Percentiles rank a stretch among this genome's conserved stretches.
Evolutionary conservation across 1,284 basidiomycete genomes (phyloP).

Genomic region (Apiotrichum akiyoshidainum): DNA sequence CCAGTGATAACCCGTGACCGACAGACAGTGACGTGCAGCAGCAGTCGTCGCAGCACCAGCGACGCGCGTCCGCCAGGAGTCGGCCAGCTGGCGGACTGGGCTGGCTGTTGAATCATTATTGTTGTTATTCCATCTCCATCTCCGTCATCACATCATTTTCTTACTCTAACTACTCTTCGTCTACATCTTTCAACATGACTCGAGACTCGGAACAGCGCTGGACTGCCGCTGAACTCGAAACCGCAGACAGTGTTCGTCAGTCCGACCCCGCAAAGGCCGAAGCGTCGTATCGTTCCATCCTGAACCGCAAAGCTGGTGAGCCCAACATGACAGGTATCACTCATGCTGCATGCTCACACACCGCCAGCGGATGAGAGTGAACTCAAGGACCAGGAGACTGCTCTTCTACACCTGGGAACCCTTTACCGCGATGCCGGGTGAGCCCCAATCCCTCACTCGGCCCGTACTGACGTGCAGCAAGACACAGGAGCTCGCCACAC

Average conservation of each 20-base stretch:
- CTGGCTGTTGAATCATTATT: background rate
- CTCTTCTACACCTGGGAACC: constrained; percentile 80
- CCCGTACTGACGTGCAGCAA: constrained; percentile 57
- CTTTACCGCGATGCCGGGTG: constrained; percentile 83
- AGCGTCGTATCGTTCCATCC: constrained; percentile 36
- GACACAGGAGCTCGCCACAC: constrained; percentile 76
- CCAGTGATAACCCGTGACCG: no score
- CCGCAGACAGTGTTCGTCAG: constrained; percentile 29
- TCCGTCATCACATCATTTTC: background rate
- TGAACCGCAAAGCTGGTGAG: constrained; percentile 39
- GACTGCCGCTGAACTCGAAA: constrained; percentile 25
- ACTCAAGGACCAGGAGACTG: constrained; percentile 77
- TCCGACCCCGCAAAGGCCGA: constrained; percentile 42
- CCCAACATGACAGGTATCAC: no score
- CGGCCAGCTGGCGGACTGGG: no score
- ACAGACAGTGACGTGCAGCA: no score
- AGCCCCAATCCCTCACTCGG: constrained; percentile 27
- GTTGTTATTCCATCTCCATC: background rate
- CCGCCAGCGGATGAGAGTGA: constrained; percentile 57
- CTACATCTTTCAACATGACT: constrained; percentile 17
- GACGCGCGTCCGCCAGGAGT: no score
- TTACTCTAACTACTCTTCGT: background rate
- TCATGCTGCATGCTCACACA: constrained; percentile 1
- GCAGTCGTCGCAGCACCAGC: no score
- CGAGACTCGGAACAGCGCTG: constrained; percentile 26